Evolutionary conservation across 177 flowering plant species (phyloP).

Genomic region (Vitis hybrid): DNA sequence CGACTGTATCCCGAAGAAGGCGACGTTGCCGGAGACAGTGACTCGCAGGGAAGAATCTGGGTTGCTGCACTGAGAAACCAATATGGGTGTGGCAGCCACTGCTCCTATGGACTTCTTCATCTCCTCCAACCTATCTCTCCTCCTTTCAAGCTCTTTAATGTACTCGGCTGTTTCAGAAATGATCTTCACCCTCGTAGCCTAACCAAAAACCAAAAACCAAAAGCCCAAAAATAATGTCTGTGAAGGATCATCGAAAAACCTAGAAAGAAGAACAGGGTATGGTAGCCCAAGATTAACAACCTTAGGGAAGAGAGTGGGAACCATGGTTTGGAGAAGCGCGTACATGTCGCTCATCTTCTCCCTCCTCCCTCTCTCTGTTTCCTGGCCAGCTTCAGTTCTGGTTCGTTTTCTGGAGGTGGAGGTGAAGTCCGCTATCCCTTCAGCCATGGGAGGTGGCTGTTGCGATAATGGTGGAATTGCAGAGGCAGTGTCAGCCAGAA

Average conservation of each 20-base stretch:
- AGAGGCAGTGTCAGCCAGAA: conserved; percentile 10
- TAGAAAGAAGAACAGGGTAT: background rate
- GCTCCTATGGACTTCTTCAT: background rate
- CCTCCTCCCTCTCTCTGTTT: conserved; percentile 24
- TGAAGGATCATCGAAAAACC: background rate
- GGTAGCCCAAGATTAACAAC: background rate
- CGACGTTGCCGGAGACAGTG: conserved; percentile 15
- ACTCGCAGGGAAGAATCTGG: conserved; percentile 13
- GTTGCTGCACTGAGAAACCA: background rate
- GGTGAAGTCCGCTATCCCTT: background rate
- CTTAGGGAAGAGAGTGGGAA: conserved; percentile 27
- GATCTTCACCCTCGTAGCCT: conserved; percentile 24
- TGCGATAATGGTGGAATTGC: conserved; percentile 7
- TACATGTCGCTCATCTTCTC: conserved; percentile 20
- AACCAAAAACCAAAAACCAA: background rate
- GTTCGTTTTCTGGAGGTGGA: conserved; percentile 11
- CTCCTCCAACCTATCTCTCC: background rate
- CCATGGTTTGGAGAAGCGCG: conserved; percentile 28
- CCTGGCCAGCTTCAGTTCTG: background rate
- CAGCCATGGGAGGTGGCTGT: background rate
- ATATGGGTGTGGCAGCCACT: background rate
- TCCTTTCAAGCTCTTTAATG: conserved; percentile 14
- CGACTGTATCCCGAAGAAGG: conserved; percentile 28
- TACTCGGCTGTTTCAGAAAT: conserved; percentile 19
- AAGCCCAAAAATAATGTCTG: no score